Evolutionary conservation across 768 basidiomycete species (phyloP).

Genomic region (Fibroporia radiculosa): DNA sequence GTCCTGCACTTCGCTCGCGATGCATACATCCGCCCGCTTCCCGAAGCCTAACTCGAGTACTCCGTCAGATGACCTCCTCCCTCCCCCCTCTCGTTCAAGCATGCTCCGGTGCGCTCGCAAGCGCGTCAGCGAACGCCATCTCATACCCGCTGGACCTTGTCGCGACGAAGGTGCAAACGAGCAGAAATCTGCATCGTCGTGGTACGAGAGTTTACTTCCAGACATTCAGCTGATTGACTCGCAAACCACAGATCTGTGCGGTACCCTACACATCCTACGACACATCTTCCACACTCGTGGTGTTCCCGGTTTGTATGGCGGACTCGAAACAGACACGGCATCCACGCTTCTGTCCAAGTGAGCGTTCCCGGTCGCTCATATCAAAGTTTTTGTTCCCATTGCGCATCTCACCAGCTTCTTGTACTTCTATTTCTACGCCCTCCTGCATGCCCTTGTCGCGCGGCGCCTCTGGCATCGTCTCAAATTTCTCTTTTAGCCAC

Average conservation of each 20-base stretch:
- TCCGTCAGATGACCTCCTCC: slow-evolving; percentile 50
- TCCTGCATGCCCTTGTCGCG: slow-evolving; percentile 35
- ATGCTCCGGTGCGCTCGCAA: slow-evolving; percentile 47
- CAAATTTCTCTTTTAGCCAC: neutral
- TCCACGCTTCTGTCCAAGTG: slow-evolving; percentile 50
- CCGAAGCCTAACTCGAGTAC: too few relatives aligned
- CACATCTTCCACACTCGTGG: slow-evolving; percentile 34
- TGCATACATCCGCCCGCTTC: too few relatives aligned
- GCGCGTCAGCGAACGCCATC: slow-evolving; percentile 43
- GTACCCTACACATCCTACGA: slow-evolving; percentile 25
- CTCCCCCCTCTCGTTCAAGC: slow-evolving; percentile 56
- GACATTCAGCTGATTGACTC: neutral
- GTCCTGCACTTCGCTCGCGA: too few relatives aligned
- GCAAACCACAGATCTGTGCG: slow-evolving; percentile 22
- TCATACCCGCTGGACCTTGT: slow-evolving; percentile 56
- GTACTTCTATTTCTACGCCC: slow-evolving; percentile 53
- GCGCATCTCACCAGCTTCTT: slow-evolving; percentile 35
- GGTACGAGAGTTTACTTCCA: neutral
- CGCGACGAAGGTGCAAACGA: slow-evolving; percentile 36
- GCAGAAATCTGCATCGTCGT: neutral
- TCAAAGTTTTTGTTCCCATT: neutral
- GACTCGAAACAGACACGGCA: slow-evolving; percentile 42
- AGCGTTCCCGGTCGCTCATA: slow-evolving; percentile 7
- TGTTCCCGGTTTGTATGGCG: slow-evolving; percentile 40
- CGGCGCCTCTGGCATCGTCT: slow-evolving; percentile 18